These are phyloP conservation scores for Cenchrus purpureus DNA, from an alignment of 176 grass and related monocot species.

Conservation along the genomic window DNA sequence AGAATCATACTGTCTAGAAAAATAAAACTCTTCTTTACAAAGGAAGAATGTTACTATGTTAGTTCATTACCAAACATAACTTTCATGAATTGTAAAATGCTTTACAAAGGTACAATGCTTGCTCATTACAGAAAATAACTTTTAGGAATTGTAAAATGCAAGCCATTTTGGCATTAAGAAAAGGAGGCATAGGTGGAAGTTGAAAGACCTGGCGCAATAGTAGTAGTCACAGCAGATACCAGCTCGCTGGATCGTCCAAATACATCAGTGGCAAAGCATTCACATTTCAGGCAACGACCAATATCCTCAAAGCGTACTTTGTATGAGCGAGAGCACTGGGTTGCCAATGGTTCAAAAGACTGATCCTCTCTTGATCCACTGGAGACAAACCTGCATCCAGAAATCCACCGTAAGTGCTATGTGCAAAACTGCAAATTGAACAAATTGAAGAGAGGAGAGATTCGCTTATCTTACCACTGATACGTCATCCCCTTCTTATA, in stretches of 20 bases:
- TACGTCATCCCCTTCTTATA: conserved; percentile 97
- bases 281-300: conserved; percentile 84
- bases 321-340: conserved; percentile 65
- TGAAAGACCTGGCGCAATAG: conserved; percentile 77
- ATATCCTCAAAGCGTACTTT: conserved; percentile 90
- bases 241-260: conserved; percentile 87
- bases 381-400: conserved; percentile 69
- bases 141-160: background rate
- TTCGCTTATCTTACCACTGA: conserved; percentile 71
- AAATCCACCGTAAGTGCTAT: conserved; percentile 33
- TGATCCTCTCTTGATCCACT: conserved; percentile 51
- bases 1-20: conserved; percentile 1
- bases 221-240: conserved; percentile 66
- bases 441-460: conserved; percentile 1
- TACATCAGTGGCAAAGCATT: conserved; percentile 70
- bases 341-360: conserved; percentile 75
- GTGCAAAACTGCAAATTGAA: conserved; percentile 15
- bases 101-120: background rate
- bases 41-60: too few species aligned
- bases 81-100: background rate
- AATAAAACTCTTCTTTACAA: background rate
- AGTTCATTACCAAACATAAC: background rate
- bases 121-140: background rate
- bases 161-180: background rate
- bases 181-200: conserved; percentile 31